Percentiles rank a stretch among this genome's conserved stretches.
phyloP scores from a whole-genome alignment of 768 basidiomycete species.

The Dictyophora rubrovolvata region DNA sequence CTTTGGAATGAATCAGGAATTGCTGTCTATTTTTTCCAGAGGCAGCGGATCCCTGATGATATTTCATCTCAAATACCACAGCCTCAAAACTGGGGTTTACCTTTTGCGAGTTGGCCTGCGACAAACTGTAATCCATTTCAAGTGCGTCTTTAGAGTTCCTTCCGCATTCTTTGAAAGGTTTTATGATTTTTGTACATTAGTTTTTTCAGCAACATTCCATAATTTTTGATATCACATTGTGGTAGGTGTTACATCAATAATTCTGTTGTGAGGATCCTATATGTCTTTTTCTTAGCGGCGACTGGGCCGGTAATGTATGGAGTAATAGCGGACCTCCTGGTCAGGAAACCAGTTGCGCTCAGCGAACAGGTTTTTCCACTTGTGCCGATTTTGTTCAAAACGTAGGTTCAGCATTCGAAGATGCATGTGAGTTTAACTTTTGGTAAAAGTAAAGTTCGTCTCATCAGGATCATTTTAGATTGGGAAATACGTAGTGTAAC shows the following conservation, averaged over 20 bases:
- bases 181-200: conserved; percentile 18
- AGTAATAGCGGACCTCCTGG: conserved; percentile 60
- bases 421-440: conserved; percentile 59
- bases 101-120: conserved; percentile 74
- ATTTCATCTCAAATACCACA: conserved; percentile 63
- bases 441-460: not conserved
- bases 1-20: conserved; percentile 71
- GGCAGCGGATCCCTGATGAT: conserved; percentile 65
- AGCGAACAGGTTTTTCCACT: conserved; percentile 69
- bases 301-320: conserved; percentile 89
- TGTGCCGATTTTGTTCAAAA: conserved; percentile 71
- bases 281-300: conserved; percentile 43
- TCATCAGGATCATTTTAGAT: conserved; percentile 33
- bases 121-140: conserved; percentile 57
- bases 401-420: conserved; percentile 55
- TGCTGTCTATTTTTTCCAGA: conserved; percentile 72
- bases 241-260: conserved; percentile 35
- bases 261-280: conserved; percentile 6
- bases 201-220: conserved; percentile 70
- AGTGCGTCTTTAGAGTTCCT: not conserved
- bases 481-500: conserved; percentile 75
- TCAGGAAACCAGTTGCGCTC: conserved; percentile 78
- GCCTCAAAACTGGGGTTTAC: conserved; percentile 66
- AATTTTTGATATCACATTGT: conserved; percentile 82
- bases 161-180: not conserved